phyloP scores from a whole-genome alignment of 148 eudicot genomes.

The Cornus florida region DNA sequence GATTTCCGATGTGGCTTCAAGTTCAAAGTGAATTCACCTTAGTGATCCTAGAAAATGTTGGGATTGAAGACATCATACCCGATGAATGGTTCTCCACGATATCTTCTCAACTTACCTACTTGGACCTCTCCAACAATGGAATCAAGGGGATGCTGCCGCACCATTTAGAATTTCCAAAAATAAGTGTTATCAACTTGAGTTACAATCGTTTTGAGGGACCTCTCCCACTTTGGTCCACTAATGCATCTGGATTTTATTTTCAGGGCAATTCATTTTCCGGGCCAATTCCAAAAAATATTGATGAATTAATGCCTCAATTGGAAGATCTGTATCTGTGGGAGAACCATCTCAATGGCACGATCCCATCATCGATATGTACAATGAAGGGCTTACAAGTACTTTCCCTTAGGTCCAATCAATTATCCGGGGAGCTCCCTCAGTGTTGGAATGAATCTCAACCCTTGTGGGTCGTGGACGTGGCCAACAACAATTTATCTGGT shows the following conservation, averaged over 20 bases:
- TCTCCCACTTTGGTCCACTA: background rate
- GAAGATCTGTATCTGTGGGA: slow-evolving; percentile 12
- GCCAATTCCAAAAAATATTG: background rate
- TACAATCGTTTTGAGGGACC: background rate
- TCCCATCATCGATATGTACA: slow-evolving; percentile 15
- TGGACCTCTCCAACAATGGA: slow-evolving; percentile 17
- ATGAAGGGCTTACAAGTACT: slow-evolving; percentile 15
- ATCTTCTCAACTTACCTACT: background rate
- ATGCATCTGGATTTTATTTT: slow-evolving; percentile 13
- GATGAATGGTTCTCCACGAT: background rate
- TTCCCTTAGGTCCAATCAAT: slow-evolving; percentile 14
- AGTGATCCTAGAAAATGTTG: background rate
- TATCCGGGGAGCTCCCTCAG: background rate
- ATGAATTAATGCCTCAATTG: background rate
- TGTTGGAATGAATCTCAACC: background rate
- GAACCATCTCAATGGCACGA: slow-evolving; percentile 23
- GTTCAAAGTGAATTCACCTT: background rate
- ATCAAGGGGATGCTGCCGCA: slow-evolving; percentile 10
- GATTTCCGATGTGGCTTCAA: too few relatives aligned
- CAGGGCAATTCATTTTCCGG: slow-evolving; percentile 17
- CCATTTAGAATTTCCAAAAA: background rate
- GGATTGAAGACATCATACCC: background rate
- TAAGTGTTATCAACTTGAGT: background rate
- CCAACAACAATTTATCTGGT: slow-evolving; percentile 20
- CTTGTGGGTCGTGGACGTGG: background rate